Conservation (phyloP, 169 alveolate species). For the Eimeria necatrix region DNA sequence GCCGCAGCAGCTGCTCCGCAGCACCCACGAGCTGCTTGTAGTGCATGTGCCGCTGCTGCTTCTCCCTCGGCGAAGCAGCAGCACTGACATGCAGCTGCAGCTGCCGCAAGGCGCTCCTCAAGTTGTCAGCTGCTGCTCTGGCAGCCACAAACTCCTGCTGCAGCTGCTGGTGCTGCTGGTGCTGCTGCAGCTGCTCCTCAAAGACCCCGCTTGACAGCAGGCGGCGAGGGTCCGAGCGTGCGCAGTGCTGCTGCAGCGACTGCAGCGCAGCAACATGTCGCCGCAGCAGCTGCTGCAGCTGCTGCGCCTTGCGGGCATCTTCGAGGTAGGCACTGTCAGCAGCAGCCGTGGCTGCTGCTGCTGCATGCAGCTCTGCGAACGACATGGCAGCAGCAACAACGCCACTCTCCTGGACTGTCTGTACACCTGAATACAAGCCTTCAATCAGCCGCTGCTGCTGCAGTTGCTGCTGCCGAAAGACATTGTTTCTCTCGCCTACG, state of each 20-base stretch:
- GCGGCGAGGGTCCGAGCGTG: neutral
- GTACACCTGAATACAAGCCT: neutral
- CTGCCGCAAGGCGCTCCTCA: constrained; percentile 30
- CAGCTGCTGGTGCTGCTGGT: constrained; percentile 66
- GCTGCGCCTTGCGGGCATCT: constrained; percentile 54
- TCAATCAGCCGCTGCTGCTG: too few species aligned
- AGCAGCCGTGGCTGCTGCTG: constrained; percentile 58
- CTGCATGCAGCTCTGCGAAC: constrained; percentile 41
- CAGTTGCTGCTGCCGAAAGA: too few species aligned
- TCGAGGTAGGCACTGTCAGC: constrained; percentile 77
- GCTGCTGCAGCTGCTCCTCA: constrained; percentile 36
- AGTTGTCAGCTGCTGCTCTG: constrained; percentile 15
- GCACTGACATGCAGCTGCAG: constrained; percentile 68
- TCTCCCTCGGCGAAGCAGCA: constrained; percentile 52
- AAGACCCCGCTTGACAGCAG: neutral
- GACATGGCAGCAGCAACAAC: neutral
- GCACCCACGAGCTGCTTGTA: neutral
- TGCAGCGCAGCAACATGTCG: neutral
- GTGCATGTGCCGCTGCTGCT: constrained; percentile 41
- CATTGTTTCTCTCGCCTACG: too few species aligned
- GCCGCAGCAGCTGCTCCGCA: constrained; percentile 18
- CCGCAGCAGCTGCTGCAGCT: constrained; percentile 64
- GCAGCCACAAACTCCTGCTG: constrained; percentile 60
- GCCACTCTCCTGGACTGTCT: neutral
- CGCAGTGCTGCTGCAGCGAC: constrained; percentile 9